These are phyloP conservation scores for Umbilicus rupestris DNA, from an alignment of 164 flowering plant genomes.

Conservation along the genomic window DNA sequence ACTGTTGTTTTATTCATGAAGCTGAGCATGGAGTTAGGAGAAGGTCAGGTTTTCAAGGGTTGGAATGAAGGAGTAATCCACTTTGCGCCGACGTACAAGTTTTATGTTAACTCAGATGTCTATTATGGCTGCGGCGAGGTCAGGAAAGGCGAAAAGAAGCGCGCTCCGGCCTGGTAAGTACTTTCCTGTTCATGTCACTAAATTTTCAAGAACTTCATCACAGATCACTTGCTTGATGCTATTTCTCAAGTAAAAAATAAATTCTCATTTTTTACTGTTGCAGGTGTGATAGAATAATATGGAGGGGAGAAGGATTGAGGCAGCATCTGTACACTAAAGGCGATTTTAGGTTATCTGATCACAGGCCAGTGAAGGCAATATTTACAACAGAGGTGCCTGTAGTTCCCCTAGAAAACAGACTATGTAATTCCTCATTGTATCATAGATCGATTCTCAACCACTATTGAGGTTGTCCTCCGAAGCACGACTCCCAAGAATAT, in stretches of 20 bases:
- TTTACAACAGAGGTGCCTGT: slow-evolving; percentile 25
- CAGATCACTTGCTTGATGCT: background rate
- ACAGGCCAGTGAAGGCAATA: slow-evolving; percentile 40
- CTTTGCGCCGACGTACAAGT: slow-evolving; percentile 65
- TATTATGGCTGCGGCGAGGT: slow-evolving; percentile 32
- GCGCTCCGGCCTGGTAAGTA: slow-evolving; percentile 62
- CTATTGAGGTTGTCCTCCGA: background rate
- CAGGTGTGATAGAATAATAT: slow-evolving; percentile 49
- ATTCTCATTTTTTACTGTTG: background rate
- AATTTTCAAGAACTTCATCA: background rate
- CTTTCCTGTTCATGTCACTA: background rate
- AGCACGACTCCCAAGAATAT: background rate
- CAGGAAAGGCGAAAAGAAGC: slow-evolving; percentile 31
- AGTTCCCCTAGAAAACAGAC: background rate
- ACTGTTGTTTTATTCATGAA: slow-evolving; percentile 14
- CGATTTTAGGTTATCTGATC: slow-evolving; percentile 33
- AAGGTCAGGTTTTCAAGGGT: slow-evolving; percentile 44
- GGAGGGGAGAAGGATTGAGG: slow-evolving; percentile 31
- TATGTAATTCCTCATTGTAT: background rate
- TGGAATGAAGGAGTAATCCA: slow-evolving; percentile 52
- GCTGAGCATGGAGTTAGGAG: slow-evolving; percentile 48
- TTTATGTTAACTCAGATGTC: slow-evolving; percentile 33
- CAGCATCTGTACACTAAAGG: slow-evolving; percentile 29
- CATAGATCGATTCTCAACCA: background rate
- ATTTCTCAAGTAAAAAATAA: background rate